These are phyloP conservation scores for Luffa aegyptiaca DNA, from an alignment of 306 rosid genomes.

Conservation along the genomic window DNA sequence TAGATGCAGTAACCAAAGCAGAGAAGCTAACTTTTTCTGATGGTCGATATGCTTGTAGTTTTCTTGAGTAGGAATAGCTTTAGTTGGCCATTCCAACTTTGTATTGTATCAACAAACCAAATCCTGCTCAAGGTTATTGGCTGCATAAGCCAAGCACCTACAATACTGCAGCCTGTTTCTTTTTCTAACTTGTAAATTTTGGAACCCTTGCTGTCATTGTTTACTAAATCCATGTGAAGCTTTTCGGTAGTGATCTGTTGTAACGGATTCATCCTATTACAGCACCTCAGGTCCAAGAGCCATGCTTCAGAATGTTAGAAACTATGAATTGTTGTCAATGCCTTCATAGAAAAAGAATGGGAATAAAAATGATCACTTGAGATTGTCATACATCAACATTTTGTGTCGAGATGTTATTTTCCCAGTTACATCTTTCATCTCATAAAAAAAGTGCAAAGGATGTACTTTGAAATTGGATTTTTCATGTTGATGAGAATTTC, in stretches of 20 bases:
- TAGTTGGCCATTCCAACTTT: background rate
- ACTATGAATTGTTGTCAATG: background rate
- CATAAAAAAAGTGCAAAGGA: background rate
- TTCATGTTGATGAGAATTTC: background rate
- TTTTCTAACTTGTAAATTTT: background rate
- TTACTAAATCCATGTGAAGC: background rate
- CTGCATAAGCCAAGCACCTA: background rate
- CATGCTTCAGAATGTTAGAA: background rate
- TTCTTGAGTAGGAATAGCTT: conserved; percentile 32
- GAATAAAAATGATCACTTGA: background rate
- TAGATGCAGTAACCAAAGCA: conserved; percentile 48
- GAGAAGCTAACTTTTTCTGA: conserved; percentile 50
- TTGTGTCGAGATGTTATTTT: background rate
- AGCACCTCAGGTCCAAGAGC: background rate
- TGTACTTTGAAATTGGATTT: background rate
- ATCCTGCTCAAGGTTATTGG: background rate
- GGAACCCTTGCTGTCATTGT: background rate
- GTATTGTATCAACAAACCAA: background rate
- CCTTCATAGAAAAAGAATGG: background rate
- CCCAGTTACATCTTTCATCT: background rate
- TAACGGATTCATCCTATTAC: background rate
- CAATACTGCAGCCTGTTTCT: background rate
- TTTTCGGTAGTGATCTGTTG: background rate
- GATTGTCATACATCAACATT: background rate
- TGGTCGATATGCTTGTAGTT: conserved; percentile 54